Evolutionary conservation across 2,329 filamentous ascomycete genomes (phyloP).

Genomic region (Talaromyces rugulosus): DNA sequence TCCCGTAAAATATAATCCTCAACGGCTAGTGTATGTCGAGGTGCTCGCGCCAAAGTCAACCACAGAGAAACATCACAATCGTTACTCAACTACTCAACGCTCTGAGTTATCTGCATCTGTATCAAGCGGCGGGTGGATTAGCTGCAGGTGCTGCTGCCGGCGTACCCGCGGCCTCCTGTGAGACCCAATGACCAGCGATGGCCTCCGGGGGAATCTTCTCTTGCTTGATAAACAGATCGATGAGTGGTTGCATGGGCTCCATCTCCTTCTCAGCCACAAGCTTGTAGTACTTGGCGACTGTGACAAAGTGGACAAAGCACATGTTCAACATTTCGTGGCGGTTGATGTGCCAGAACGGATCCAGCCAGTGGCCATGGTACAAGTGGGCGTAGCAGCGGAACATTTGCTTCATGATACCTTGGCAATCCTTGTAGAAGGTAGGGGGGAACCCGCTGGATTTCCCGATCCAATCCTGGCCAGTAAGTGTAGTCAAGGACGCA

Average conservation of each 20-base stretch:
- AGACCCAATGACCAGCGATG: conserved; percentile 40
- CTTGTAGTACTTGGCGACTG: conserved; percentile 73
- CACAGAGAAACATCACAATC: neutral
- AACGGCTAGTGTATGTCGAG: neutral
- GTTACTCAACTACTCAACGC: neutral
- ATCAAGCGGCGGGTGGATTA: neutral
- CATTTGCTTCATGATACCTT: conserved; percentile 95
- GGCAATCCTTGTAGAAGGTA: conserved; percentile 84
- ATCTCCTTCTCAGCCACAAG: conserved; percentile 85
- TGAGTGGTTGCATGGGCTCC: conserved; percentile 91
- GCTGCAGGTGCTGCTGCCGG: neutral
- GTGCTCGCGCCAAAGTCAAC: neutral
- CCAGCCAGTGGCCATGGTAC: conserved; percentile 91
- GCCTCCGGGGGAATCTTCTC: conserved; percentile 76
- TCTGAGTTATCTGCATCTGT: neutral
- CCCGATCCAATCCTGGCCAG: conserved; percentile 75
- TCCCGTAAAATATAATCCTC: neutral
- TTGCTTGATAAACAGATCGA: conserved; percentile 86
- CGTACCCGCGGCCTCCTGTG: conserved; percentile 20
- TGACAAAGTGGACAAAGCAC: conserved; percentile 80
- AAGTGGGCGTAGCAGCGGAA: conserved; percentile 97
- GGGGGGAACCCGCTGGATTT: conserved; percentile 90
- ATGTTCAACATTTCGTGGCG: conserved; percentile 70
- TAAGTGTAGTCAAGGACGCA: conserved; percentile 16
- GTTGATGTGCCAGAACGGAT: conserved; percentile 79